Conservation (phyloP, 805 yeast genomes). For the Priceomyces melissophilus region DNA sequence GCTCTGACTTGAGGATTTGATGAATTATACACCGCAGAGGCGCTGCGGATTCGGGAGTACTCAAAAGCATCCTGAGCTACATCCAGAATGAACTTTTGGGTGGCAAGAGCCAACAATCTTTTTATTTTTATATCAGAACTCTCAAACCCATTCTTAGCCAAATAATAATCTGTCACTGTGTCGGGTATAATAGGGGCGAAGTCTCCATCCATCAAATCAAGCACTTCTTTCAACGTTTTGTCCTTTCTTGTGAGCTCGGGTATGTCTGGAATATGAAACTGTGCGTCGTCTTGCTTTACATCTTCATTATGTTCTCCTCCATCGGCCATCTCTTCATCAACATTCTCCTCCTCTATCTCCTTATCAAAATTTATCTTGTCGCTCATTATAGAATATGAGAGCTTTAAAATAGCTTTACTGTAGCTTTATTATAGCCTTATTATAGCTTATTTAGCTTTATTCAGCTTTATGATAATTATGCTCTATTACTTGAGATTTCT, state of each 20-base stretch:
- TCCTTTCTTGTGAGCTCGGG: constrained; percentile 76
- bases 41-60: constrained; percentile 86
- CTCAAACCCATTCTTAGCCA: constrained; percentile 80
- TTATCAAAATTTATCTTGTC: constrained; percentile 9
- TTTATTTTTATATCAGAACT: constrained; percentile 71
- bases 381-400: constrained; percentile 6
- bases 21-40: constrained; percentile 80
- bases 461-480: no score
- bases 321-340: constrained; percentile 9
- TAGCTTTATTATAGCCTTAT: background rate
- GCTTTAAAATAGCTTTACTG: background rate
- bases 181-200: constrained; percentile 96
- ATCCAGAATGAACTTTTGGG: constrained; percentile 92
- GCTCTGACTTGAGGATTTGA: constrained; percentile 85
- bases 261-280: constrained; percentile 41
- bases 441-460: background rate
- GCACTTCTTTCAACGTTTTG: constrained; percentile 76
- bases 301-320: constrained; percentile 3
- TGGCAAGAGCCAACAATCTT: constrained; percentile 85
- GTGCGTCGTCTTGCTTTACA: constrained; percentile 5
- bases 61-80: constrained; percentile 97
- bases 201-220: constrained; percentile 82
- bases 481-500: background rate
- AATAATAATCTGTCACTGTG: constrained; percentile 89
- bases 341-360: constrained; percentile 18